Percentiles rank a stretch among this genome's conserved stretches.
Conservation (phyloP, 345 rosid genomes). For the Brassica carinata region DNA sequence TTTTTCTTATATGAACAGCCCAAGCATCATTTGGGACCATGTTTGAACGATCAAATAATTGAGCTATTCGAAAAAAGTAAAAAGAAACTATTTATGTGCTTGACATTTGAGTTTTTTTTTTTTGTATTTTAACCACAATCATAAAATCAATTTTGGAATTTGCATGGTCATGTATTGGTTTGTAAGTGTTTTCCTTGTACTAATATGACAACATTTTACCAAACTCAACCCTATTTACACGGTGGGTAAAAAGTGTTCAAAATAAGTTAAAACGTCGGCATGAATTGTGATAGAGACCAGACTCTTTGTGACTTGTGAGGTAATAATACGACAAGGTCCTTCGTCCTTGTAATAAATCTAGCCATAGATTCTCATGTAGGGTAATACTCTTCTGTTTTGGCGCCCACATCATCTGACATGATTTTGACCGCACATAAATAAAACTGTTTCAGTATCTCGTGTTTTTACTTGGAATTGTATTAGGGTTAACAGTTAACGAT, state of each 20-base stretch:
- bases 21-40: background rate
- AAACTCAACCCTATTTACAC: background rate
- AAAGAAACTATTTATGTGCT: background rate
- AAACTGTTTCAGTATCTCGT: background rate
- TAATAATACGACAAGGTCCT: conserved; percentile 15
- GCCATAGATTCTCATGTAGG: conserved; percentile 32
- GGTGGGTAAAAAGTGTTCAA: background rate
- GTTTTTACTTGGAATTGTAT: background rate
- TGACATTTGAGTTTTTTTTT: background rate
- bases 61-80: background rate
- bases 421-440: conserved; percentile 24
- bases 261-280: background rate
- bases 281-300: conserved; percentile 29
- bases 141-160: background rate
- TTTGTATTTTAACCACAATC: background rate
- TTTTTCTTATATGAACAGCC: background rate
- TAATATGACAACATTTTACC: background rate
- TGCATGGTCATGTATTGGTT: background rate
- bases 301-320: conserved; percentile 9
- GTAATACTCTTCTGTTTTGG: conserved; percentile 15
- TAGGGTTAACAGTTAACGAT: background rate
- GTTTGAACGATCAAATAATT: background rate
- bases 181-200: background rate
- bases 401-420: conserved; percentile 25
- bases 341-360: conserved; percentile 33